Evolutionary conservation across 2,329 filamentous ascomycete genomes (phyloP).

Genomic region (Stagonosporopsis vannaccii): DNA sequence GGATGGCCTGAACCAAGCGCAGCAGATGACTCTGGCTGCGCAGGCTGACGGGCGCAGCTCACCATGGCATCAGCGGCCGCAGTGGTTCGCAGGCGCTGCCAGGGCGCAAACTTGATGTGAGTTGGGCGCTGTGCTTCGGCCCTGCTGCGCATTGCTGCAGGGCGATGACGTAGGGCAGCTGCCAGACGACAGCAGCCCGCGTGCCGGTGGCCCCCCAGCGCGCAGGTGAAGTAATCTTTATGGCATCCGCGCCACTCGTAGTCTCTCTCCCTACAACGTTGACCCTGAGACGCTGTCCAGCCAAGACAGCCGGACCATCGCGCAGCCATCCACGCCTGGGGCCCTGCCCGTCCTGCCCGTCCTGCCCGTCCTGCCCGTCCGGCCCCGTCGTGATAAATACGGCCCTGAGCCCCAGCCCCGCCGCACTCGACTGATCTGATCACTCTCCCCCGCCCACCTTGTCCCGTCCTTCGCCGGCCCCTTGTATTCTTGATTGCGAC

Average conservation of each 20-base stretch:
- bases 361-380: constrained; percentile 3
- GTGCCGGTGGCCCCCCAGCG: constrained; percentile 6
- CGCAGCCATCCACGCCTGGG: constrained; percentile 15
- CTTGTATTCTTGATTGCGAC: constrained; percentile 20
- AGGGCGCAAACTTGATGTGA: constrained; percentile 14
- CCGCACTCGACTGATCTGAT: constrained; percentile 12
- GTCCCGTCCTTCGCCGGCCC: constrained; percentile 27
- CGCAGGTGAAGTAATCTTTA: constrained; percentile 11
- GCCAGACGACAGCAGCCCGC: constrained; percentile 6
- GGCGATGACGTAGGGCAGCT: constrained; percentile 14
- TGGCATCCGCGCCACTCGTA: constrained; percentile 9
- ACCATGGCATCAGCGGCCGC: neutral
- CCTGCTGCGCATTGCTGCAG: constrained; percentile 8
- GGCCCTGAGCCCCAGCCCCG: constrained; percentile 6
- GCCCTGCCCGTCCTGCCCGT: constrained; percentile 6
- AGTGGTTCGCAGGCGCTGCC: constrained; percentile 5
- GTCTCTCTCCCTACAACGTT: constrained; percentile 9
- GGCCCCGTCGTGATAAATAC: constrained; percentile 20
- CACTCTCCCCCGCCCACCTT: constrained; percentile 19
- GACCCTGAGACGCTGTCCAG: constrained; percentile 12
- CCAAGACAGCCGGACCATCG: constrained; percentile 14
- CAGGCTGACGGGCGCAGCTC: constrained; percentile 11
- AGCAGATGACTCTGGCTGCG: constrained; percentile 9
- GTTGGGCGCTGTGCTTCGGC: constrained; percentile 17
- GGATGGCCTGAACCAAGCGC: neutral